Evolutionary conservation across 2,329 filamentous ascomycete species (phyloP), one percentile per base, ranked within the genome.

Genomic region (Lachnellula subtilissima): DNA sequence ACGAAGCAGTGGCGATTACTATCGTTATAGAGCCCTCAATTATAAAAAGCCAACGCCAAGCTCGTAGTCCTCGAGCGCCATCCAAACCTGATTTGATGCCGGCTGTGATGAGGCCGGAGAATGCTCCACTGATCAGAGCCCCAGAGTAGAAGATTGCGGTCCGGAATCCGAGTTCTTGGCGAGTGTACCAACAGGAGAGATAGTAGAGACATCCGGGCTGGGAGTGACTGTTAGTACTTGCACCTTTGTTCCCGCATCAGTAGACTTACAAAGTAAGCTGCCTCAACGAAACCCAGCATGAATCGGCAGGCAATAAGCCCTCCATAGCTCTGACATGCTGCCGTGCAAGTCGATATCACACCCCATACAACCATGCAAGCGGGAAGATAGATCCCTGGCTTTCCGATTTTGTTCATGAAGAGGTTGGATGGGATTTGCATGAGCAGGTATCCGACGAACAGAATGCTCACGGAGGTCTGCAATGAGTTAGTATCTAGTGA

Each of bases 41-140:
- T 53, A 90, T 84, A 71, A 88, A 88, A 0, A 88, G 73, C 80
- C 81, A 86, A 12, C 84, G 75, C 86, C 79, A 90, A 4, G 84
- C 83, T 2, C 75, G 71, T 2, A 85, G 72, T 0, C 85, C 85
- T 7, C 71, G 72, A 0, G 71, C 71, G 2, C 81, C 77, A 57
- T 87, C 77, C 75, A 91, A 80, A 50, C 85, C 82, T n/a, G 75
- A 73, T 0, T 81, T 84, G 53, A 91, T 88, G 6, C 86, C 84
- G 0, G 82, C 82, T 1, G 81, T 78, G 39, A 86, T 80, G 8
- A 86, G 70, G 2, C 85, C 87, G 0, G 85, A 87, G 65, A 91
- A 90, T 1, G 87, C 87, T 4, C 86, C 86, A 0, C 84, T 86
- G 19, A 91, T 79, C 28, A 90, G 74, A 0, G 84, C 83, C 0